Conservation (phyloP, 345 rosid genomes). For the Salix viminalis region DNA sequence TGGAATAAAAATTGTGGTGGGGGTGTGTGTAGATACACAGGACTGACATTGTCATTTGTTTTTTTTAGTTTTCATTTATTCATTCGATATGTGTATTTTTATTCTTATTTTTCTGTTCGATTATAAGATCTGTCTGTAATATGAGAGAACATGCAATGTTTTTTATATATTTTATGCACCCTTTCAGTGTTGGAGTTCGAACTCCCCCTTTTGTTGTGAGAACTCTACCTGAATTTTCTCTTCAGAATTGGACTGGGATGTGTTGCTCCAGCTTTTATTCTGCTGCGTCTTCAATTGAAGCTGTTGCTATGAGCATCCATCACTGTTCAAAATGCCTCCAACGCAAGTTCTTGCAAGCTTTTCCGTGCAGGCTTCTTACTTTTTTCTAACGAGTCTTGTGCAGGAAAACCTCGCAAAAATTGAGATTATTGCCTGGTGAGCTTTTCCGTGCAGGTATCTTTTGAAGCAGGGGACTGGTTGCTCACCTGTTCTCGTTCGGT, state of each 20-base stretch:
- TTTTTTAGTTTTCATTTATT: constrained; percentile 1
- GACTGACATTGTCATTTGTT: not conserved
- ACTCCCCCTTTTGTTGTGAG: not conserved
- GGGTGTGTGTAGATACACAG: constrained; percentile 2
- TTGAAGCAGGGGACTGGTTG: not conserved
- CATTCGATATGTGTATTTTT: constrained; percentile 2
- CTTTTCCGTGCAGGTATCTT: too few relatives aligned
- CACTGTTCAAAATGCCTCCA: not conserved
- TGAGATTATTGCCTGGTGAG: too few relatives aligned
- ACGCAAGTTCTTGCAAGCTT: not conserved
- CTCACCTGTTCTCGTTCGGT: not conserved
- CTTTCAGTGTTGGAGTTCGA: not conserved
- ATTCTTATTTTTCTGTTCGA: not conserved
- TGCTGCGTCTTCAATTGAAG: not conserved
- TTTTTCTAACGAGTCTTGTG: not conserved
- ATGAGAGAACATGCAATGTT: not conserved
- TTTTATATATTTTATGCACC: not conserved
- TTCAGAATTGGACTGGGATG: not conserved
- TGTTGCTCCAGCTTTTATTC: not conserved
- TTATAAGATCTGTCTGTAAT: not conserved
- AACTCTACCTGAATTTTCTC: not conserved
- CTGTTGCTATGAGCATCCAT: not conserved
- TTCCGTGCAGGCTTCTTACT: not conserved
- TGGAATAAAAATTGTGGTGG: not conserved
- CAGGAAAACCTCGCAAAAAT: too few relatives aligned